Base-by-base conservation (phyloP, 192 early-diverging fungal genomes). In the Coemansia sp. region DNA sequence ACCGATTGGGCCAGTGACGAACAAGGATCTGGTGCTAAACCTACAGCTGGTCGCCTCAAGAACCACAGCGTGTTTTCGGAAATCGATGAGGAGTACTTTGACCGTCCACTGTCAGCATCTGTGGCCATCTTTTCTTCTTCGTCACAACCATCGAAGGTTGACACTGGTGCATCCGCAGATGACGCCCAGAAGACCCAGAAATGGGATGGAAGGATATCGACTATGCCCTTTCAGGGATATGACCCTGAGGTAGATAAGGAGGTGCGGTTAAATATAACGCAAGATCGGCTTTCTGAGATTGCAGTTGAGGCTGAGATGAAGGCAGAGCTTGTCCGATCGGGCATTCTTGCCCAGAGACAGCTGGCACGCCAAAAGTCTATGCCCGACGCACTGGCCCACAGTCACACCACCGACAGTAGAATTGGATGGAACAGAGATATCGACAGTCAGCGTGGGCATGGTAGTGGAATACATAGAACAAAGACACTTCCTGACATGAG, bases 291-390 rank as follows among this genome's bases (percentile, higher is more conserved):
- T 13, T 71, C 68, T 2, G 74, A 82, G 47, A 73, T 77, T 65
- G 74, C 73, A 4, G 74, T 66, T 0, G 79, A 76, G 46, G 79
- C 79, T 11, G 79, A 82, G 47, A 74, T 77, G 71, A 74, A 76
- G 41, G 79, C 73, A 7, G 79, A 76, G 59, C 68, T 82, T 5
- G 71, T 77, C 11, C 66, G 79, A 54, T 82, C 79, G 4, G 79
- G 79, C 1, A 68, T 82, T 45, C 66, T 82, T 41, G 42, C 79
- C 5, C 60, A 71, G 12, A 70, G 67, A 13, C 71, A 69, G 36
- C 43, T 65, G 11, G 43, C 68, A 10, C 71, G 68, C 16, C 65
- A 71, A 47, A 62, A 69, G 26, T 67, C 71, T 2, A 65, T 55
- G 56, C 67, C 61, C 18, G 61, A 52, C 8, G 41, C 19, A 7